Conservation (phyloP, 768 basidiomycete species). For the Mycena maculata region DNA sequence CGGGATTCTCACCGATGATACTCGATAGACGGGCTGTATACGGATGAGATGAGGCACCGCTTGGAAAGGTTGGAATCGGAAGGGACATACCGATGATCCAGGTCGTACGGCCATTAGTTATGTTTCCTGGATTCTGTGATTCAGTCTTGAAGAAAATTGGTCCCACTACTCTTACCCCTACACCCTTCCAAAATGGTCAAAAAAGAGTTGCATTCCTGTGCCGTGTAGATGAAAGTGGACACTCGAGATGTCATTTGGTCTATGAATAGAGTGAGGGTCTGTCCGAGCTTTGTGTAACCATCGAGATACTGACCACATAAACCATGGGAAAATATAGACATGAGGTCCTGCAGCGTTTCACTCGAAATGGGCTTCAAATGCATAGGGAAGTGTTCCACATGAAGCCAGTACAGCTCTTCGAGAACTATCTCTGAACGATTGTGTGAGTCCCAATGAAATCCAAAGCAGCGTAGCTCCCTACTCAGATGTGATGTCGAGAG, state of each 20-base stretch:
- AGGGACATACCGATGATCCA: constrained; percentile 53
- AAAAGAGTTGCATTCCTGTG: constrained; percentile 51
- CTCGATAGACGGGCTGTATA: constrained; percentile 64
- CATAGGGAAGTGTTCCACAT: constrained; percentile 72
- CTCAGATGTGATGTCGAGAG: no score
- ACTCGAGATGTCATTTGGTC: constrained; percentile 71
- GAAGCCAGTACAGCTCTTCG: constrained; percentile 63
- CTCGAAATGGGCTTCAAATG: constrained; percentile 53
- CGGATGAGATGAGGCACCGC: not conserved
- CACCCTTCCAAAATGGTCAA: no score
- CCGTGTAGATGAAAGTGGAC: constrained; percentile 69
- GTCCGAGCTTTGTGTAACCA: not conserved
- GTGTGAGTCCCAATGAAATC: constrained; percentile 40
- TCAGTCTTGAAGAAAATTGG: constrained; percentile 32
- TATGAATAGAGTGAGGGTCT: constrained; percentile 19
- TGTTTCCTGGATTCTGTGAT: constrained; percentile 39
- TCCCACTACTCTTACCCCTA: no score
- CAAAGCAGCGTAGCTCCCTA: no score
- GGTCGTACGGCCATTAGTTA: constrained; percentile 55
- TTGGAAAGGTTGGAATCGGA: constrained; percentile 10
- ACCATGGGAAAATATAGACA: constrained; percentile 64
- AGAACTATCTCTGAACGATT: constrained; percentile 54
- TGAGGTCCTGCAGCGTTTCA: constrained; percentile 58
- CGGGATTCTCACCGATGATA: constrained; percentile 49
- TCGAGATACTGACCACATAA: constrained; percentile 56